Evolutionary conservation across 257 asterid species (phyloP), one percentile per base, ranked within the genome.

Genomic region (Penstemon newberryi): DNA sequence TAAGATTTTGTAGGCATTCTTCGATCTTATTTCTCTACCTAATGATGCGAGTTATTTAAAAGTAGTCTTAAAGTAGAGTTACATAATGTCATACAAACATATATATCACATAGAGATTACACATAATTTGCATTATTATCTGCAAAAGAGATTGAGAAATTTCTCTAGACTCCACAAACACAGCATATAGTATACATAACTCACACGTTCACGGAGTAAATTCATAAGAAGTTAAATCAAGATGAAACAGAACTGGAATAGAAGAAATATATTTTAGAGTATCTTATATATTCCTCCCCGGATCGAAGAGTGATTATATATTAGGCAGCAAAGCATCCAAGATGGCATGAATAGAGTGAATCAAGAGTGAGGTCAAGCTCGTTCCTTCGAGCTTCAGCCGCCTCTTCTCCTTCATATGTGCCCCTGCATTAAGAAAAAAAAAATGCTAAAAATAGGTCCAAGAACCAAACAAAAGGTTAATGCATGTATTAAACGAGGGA

Each of bases 361-460:
- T 88, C 97, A 55, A 88, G 87, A 66, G 88, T 87, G 67, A 91
- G 89, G 75, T 91, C 97, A 12, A 91, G 89, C 66, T 84, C 93
- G 55, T 86, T 84, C 73, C 90, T 84, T 74, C 87, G 74, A 0
- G 70, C 79, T 70, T 77, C 95, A 61, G 72, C 72, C n/a, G 83
- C 81, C 72, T 69, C 87, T 53, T 52, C 79, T 55, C 83, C 90
- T 55, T 78, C 81, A 57, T 73, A 80, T 15, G 63, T 76, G 4
- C 81, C 87, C 25, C 89, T 86, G 73, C 59, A 45, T 56, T 33
- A 41, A 60, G 41, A 5, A 46, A 18, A n/a, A 15, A 45, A 45
- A 37, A n/a, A 19, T 25, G 33, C 33, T 25, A 25, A 25, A 1
- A 2, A 25, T 1, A 25, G 33, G 33, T 25, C 33, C 2, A 2